Conservation (phyloP, 1,284 basidiomycete genomes). For the Puccinia horiana region DNA sequence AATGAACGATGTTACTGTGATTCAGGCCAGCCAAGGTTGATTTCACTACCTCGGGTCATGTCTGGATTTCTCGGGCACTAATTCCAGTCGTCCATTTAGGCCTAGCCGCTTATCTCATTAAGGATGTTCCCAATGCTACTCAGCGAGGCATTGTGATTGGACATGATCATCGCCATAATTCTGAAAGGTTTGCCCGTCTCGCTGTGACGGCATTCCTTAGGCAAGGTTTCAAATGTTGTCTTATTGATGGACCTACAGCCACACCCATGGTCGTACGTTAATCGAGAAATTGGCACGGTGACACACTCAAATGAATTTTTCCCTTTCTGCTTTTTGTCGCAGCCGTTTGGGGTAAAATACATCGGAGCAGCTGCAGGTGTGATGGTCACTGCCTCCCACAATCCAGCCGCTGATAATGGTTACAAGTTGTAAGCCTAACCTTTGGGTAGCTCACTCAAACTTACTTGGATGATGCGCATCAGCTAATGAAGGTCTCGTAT, state of each 20-base stretch:
- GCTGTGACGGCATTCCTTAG: constrained; percentile 71
- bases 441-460: constrained; percentile 1
- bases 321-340: constrained; percentile 54
- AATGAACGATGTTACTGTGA: constrained; percentile 81
- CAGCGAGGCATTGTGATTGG: constrained; percentile 71
- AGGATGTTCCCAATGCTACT: constrained; percentile 64
- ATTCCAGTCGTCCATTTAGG: constrained; percentile 61
- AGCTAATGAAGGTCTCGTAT: not conserved
- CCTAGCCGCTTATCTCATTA: constrained; percentile 70
- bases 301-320: not conserved
- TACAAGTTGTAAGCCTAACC: constrained; percentile 67
- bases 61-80: constrained; percentile 6
- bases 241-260: constrained; percentile 71
- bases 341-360: constrained; percentile 73
- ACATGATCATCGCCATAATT: constrained; percentile 77
- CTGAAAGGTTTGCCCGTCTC: constrained; percentile 71
- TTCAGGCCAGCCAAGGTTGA: constrained; percentile 76
- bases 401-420: constrained; percentile 68
- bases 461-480: constrained; percentile 20
- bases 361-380: constrained; percentile 74
- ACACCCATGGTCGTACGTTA: constrained; percentile 70
- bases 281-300: not conserved
- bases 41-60: constrained; percentile 8
- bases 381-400: constrained; percentile 69
- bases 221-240: constrained; percentile 69